These are phyloP conservation scores for Pleurotus platypus DNA, from an alignment of 768 basidiomycete species.

Conservation along the genomic window DNA sequence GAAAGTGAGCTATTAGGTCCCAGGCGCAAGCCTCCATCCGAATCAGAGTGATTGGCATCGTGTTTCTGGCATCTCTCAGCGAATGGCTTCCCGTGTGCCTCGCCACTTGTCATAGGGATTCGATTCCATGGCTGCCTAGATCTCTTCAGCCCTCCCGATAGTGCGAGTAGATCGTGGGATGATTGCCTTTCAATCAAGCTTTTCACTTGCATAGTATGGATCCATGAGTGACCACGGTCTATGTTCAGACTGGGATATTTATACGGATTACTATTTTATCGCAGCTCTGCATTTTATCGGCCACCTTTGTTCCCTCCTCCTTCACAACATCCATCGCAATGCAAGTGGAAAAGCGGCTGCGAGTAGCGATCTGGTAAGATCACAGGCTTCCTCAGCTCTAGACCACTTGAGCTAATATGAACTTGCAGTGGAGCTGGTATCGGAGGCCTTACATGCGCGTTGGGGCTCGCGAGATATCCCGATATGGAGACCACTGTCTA, in stretches of 20 bases:
- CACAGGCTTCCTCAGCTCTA: slow-evolving; percentile 9
- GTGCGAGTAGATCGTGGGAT: slow-evolving; percentile 1
- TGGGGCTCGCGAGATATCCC: slow-evolving; percentile 43
- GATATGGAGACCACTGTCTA: slow-evolving; percentile 57
- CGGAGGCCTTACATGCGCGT: slow-evolving; percentile 43
- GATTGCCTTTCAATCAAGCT: neutral
- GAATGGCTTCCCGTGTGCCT: neutral
- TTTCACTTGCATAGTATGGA: too few relatives aligned
- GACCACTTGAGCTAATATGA: slow-evolving; percentile 11
- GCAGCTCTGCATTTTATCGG: too few relatives aligned
- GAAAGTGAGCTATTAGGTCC: too few relatives aligned
- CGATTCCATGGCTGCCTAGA: neutral
- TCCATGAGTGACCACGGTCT: too few relatives aligned
- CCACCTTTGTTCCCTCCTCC: neutral
- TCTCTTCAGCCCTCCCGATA: neutral
- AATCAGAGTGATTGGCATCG: too few relatives aligned
- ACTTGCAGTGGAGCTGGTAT: slow-evolving; percentile 46
- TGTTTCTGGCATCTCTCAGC: too few relatives aligned
- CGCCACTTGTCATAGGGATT: neutral
- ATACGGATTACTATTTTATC: too few relatives aligned
- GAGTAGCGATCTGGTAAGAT: slow-evolving; percentile 53
- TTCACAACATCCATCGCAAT: neutral
- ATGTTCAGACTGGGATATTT: too few relatives aligned
- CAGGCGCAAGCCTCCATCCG: too few relatives aligned
- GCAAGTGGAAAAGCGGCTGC: slow-evolving; percentile 29